Conservation (phyloP, 805 yeast genomes). For the Starmerella bacillaris region DNA sequence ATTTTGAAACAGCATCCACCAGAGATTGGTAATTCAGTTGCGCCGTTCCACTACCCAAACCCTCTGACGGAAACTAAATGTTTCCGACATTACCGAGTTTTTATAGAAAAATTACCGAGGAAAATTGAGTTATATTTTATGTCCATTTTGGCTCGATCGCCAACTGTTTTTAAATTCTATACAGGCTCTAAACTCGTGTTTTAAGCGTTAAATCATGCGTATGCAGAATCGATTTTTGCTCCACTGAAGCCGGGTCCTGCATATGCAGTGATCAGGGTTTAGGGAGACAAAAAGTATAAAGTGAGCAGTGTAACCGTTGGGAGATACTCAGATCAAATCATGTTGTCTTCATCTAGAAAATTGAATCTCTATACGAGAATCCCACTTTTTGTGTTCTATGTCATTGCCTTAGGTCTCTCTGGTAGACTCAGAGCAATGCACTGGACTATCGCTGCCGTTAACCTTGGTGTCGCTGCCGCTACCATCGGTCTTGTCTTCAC, state of each 20-base stretch:
- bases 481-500: conserved; percentile 9
- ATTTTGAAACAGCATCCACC: too few relatives aligned
- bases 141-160: too few relatives aligned
- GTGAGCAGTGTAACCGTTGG: not conserved
- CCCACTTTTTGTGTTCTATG: conserved; percentile 53
- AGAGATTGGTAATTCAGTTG: too few relatives aligned
- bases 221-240: too few relatives aligned
- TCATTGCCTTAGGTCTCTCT: conserved; percentile 67
- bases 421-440: conserved; percentile 21
- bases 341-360: not conserved
- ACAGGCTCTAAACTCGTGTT: too few relatives aligned
- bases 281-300: conserved; percentile 1
- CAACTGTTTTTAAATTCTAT: too few relatives aligned
- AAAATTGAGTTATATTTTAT: too few relatives aligned
- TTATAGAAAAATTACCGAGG: too few relatives aligned
- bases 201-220: too few relatives aligned
- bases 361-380: conserved; percentile 33
- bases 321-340: not conserved
- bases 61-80: too few relatives aligned
- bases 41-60: too few relatives aligned
- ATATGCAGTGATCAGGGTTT: conserved; percentile 1
- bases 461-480: conserved; percentile 13
- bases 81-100: too few relatives aligned
- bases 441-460: conserved; percentile 8
- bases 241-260: conserved; percentile 1